phyloP scores from a whole-genome alignment of 768 basidiomycete genomes.

The Mrakia hoshinonis region DNA sequence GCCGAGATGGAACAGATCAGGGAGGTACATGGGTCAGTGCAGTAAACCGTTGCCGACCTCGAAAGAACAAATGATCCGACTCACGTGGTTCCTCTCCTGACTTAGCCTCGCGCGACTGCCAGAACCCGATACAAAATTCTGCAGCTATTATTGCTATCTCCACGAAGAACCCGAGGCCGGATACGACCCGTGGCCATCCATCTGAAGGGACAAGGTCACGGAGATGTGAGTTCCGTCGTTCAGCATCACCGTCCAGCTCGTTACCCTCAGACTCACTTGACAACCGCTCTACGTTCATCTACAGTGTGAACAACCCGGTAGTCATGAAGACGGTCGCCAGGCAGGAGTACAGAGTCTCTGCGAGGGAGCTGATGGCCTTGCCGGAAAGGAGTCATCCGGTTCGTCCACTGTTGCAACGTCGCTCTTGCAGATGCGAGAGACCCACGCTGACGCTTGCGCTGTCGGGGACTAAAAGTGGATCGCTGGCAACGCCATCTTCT shows the following conservation, averaged over 20 bases:
- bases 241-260: not conserved
- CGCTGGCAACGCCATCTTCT: not conserved
- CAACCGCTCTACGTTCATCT: not conserved
- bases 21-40: too few species aligned
- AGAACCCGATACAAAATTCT: too few species aligned
- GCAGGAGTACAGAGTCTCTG: too few species aligned
- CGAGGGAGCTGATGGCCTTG: too few species aligned
- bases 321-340: not conserved
- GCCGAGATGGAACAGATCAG: too few species aligned
- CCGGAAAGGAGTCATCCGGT: not conserved
- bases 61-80: too few species aligned
- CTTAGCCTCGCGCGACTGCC: not conserved
- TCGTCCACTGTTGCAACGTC: not conserved
- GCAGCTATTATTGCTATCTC: not conserved
- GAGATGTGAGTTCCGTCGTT: not conserved
- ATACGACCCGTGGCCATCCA: not conserved
- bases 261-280: too few species aligned
- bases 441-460: too few species aligned
- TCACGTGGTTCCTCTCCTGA: too few species aligned
- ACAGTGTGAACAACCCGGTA: not conserved
- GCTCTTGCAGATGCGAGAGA: not conserved
- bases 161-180: not conserved
- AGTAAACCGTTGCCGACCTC: too few species aligned
- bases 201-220: not conserved
- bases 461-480: too few species aligned